Base-by-base conservation (phyloP, 192 early-diverging fungal species). In the Rhizophagus sp. region DNA sequence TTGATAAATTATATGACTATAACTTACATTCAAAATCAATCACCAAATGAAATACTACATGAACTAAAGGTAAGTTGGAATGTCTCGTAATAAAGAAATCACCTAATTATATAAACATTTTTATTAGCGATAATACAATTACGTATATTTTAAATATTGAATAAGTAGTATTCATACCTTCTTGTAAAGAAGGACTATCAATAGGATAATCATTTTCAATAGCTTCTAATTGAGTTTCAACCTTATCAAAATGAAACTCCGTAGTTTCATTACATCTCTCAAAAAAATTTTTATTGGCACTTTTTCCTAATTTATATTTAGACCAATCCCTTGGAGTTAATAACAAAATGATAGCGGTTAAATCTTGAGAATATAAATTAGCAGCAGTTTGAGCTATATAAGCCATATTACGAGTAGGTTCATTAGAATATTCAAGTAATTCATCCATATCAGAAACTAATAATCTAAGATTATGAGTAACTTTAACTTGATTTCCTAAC, bases 31-130 rank as follows among this genome's bases (percentile, higher is more conserved):
- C 83, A 30, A 85, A 86, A 52, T 85, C 87, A 70, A 93, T 86
- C 62, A 95, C 84, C 63, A 95, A 81, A 69, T 95, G 93, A 81
- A 94, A 95, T 44, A 93, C 89, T 2, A 93, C 87, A 75, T 95
- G 93, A n/a, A 89, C 84, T 70, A 90, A 81, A 10, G 93, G 92
- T 39, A 95, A 61, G 78, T 95, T 94, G 33, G 93, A 93, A 82
- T 95, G 94, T 47, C 86, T 76, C 10, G 94, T 95, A 19, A 94
- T 84, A 62, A 95, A 89, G 79, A 94, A 92, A 65, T 94, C 91
- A 11, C 92, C 91, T 83, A 80, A 80, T 4, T 52, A 10, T 41
- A 66, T 30, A 27, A 25, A 24, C 36, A 22, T 39, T 70, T 41
- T 47, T 12, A 11, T 47, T 3, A 47, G 11, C 44, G 11, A 47